A percentile compares a stretch with the other conserved stretches of the same genome.
Evolutionary conservation across 768 basidiomycete species (phyloP).

Genomic region (Kwoniella dendrophila): DNA sequence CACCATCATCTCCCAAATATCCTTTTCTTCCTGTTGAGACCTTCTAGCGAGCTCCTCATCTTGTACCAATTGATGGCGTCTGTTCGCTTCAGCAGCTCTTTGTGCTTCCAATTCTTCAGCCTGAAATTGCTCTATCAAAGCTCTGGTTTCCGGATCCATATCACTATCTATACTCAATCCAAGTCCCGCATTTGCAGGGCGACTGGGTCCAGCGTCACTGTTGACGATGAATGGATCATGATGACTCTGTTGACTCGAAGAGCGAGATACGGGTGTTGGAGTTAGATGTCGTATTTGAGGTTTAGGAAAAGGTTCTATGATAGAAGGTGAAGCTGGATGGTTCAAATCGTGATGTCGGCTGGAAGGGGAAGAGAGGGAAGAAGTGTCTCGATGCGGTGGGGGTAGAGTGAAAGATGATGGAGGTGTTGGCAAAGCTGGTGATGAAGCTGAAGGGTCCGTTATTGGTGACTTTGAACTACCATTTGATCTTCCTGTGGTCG

Average conservation of each 20-base stretch:
- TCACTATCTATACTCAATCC: conserved; percentile 36
- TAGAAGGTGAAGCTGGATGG: conserved; percentile 9
- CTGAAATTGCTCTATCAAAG: conserved; percentile 45
- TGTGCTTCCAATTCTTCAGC: conserved; percentile 49
- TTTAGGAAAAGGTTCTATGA: conserved; percentile 13
- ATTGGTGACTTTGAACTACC: conserved; percentile 35
- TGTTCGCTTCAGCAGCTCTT: conserved; percentile 26
- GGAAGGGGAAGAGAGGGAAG: conserved; percentile 23
- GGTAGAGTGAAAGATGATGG: conserved; percentile 13
- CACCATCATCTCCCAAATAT: conserved; percentile 52
- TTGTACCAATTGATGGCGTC: conserved; percentile 42
- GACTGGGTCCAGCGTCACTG: conserved; percentile 30
- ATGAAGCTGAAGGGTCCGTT: conserved; percentile 26
- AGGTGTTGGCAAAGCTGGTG: conserved; percentile 26
- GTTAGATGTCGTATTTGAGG: conserved; percentile 9
- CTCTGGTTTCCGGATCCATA: conserved; percentile 44
- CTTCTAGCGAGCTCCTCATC: conserved; percentile 51
- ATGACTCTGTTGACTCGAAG: conserved; percentile 9
- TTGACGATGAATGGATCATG: conserved; percentile 1
- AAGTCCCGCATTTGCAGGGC: conserved; percentile 21
- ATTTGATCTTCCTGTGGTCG: conserved; percentile 16
- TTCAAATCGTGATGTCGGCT: conserved; percentile 15
- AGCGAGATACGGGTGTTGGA: conserved; percentile 6
- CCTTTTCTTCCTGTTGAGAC: conserved; percentile 54
- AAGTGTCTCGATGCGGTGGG: conserved; percentile 7